A percentile compares a stretch with the other conserved stretches of the same genome.
phyloP scores from a whole-genome alignment of 2,329 filamentous ascomycete species.

The Beauveria sp. region DNA sequence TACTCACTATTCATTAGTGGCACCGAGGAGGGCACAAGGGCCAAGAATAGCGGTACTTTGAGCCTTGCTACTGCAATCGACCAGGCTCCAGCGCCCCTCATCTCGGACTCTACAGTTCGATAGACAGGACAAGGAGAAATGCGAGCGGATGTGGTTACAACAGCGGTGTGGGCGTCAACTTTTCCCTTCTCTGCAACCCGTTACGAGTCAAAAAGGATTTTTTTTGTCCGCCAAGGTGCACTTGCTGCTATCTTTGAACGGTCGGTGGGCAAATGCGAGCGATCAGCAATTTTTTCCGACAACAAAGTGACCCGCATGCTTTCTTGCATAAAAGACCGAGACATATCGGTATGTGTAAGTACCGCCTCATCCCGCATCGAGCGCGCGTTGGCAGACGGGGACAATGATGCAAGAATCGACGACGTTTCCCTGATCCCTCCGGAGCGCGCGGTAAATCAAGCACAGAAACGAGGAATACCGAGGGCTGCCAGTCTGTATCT shows the following conservation, averaged over 20 bases:
- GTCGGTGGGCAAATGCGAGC: neutral
- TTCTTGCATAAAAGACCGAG: constrained; percentile 5
- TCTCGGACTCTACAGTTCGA: neutral
- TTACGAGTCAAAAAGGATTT: constrained; percentile 1
- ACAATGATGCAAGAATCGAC: neutral
- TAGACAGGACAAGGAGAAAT: neutral
- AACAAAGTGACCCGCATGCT: constrained; percentile 2
- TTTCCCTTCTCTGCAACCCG: neutral
- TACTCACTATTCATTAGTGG: no score
- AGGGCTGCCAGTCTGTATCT: neutral
- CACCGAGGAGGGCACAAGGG: neutral
- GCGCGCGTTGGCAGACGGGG: neutral
- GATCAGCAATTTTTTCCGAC: neutral
- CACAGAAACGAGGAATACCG: neutral
- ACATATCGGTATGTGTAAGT: neutral
- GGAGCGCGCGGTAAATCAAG: neutral
- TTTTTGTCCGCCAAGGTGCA: neutral
- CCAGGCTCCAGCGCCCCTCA: neutral
- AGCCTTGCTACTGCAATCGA: no score
- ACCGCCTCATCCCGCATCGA: neutral
- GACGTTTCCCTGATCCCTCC: neutral
- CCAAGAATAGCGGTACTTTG: no score
- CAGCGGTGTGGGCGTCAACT: constrained; percentile 1
- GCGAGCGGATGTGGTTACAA: neutral
- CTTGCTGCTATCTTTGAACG: neutral